A percentile compares a stretch with the other conserved stretches of the same genome.
Conservation (phyloP, 805 yeast species). For the Ascoidea asiatica region DNA sequence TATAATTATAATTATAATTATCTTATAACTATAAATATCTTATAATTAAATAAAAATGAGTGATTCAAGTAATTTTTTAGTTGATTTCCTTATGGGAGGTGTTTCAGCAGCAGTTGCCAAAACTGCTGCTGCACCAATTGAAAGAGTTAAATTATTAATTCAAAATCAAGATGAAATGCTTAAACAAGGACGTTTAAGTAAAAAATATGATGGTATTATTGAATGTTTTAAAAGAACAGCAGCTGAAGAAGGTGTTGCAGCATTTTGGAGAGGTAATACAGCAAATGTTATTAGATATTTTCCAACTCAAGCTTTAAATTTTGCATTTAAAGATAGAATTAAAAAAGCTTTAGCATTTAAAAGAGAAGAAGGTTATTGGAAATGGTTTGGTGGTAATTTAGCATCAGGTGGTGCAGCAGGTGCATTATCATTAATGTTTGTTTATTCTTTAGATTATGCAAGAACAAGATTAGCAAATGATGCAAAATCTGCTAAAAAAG, state of each 20-base stretch:
- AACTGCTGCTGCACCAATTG: constrained; percentile 97
- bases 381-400: constrained; percentile 95
- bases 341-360: constrained; percentile 93
- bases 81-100: constrained; percentile 94
- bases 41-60: no score
- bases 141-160: constrained; percentile 90
- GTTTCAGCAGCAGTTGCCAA: constrained; percentile 97
- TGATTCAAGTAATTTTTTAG: constrained; percentile 35
- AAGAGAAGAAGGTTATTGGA: constrained; percentile 87
- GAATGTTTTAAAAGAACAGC: constrained; percentile 95
- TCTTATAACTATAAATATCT: no score
- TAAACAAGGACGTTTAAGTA: constrained; percentile 90
- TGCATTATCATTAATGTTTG: constrained; percentile 87
- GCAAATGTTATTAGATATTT: constrained; percentile 97
- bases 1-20: no score
- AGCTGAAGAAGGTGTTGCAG: constrained; percentile 78
- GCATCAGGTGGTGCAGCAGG: constrained; percentile 99
- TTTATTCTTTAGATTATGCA: constrained; percentile 95
- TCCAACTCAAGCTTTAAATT: constrained; percentile 98
- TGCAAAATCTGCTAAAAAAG: constrained; percentile 72
- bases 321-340: constrained; percentile 96
- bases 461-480: constrained; percentile 99
- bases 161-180: constrained; percentile 98
- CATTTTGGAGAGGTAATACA: constrained; percentile 99
- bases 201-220: constrained; percentile 75